Percentiles rank a stretch among this genome's conserved stretches.
phyloP scores from a whole-genome alignment of 1,284 basidiomycete species.

The Erythrobasidium hasegawianum region DNA sequence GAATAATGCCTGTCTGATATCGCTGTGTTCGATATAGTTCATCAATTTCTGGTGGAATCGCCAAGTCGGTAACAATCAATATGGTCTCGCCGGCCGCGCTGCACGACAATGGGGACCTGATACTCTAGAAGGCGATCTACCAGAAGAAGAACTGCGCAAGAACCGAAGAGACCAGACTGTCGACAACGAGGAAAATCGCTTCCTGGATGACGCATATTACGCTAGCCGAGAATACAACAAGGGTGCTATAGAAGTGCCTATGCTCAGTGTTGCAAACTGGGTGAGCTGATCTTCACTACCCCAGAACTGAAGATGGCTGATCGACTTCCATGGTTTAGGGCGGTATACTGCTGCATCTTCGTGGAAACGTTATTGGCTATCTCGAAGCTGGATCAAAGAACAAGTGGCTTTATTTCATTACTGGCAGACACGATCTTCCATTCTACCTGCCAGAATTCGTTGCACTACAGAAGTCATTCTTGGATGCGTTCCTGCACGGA shows the following conservation, averaged over 20 bases:
- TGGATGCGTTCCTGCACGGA: constrained; percentile 47
- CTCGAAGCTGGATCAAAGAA: constrained; percentile 45
- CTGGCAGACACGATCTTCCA: constrained; percentile 48
- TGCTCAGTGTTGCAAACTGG: constrained; percentile 47
- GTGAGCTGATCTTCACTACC: not conserved
- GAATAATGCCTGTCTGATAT: not conserved
- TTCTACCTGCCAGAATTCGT: constrained; percentile 47
- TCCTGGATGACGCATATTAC: constrained; percentile 47
- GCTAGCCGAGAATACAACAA: constrained; percentile 45
- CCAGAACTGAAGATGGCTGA: no score
- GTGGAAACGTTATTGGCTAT: constrained; percentile 48
- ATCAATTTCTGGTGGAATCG: constrained; percentile 44
- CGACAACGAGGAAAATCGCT: constrained; percentile 42
- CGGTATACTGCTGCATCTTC: constrained; percentile 46
- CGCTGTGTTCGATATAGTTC: not conserved
- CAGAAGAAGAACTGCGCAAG: constrained; percentile 42
- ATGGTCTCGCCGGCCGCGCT: constrained; percentile 42
- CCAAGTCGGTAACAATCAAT: constrained; percentile 48
- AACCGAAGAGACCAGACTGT: constrained; percentile 46
- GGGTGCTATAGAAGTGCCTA: constrained; percentile 46
- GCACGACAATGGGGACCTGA: constrained; percentile 41
- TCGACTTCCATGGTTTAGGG: no score
- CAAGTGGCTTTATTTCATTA: constrained; percentile 49
- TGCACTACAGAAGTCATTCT: constrained; percentile 47
- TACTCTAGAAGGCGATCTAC: constrained; percentile 44